A percentile compares a stretch with the other conserved stretches of the same genome.
Conservation (phyloP, 2,329 filamentous ascomycete species). For the Colletotrichum phormii region DNA sequence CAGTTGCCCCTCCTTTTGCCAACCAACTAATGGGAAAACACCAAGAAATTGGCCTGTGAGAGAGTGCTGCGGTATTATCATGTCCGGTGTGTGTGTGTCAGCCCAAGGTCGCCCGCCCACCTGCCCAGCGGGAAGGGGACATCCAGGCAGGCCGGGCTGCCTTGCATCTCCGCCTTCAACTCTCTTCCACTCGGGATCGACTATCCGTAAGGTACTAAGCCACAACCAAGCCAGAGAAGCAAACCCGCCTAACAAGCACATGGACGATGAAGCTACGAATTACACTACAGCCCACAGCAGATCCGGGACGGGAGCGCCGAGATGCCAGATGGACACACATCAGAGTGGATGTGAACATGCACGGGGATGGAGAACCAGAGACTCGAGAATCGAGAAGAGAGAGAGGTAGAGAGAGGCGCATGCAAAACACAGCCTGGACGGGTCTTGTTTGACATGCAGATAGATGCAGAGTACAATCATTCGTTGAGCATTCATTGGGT, state of each 20-base stretch:
- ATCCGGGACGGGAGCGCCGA: not conserved
- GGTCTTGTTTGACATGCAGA: not conserved
- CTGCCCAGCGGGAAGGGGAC: conserved; percentile 23
- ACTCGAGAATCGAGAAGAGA: too few species aligned
- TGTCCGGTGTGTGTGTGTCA: not conserved
- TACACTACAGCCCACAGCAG: not conserved
- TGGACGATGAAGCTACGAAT: not conserved
- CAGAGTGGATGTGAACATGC: conserved; percentile 11
- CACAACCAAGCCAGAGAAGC: not conserved
- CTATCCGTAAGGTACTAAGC: not conserved
- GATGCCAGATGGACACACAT: conserved; percentile 21
- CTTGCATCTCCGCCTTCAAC: conserved; percentile 6
- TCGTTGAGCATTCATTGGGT: too few species aligned
- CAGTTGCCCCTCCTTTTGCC: not conserved
- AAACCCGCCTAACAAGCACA: not conserved
- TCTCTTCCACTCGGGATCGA: too few species aligned
- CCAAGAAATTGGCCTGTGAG: not conserved
- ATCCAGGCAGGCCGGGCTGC: conserved; percentile 29
- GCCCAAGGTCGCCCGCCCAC: not conserved
- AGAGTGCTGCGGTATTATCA: too few species aligned
- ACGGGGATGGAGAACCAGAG: not conserved
- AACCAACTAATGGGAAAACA: not conserved
- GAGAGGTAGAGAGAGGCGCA: not conserved
- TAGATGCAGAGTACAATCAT: too few species aligned
- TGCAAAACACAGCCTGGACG: conserved; percentile 18